A percentile compares a stretch with the other conserved stretches of the same genome.
Evolutionary conservation across 495 filamentous ascomycete genomes (phyloP).

Genomic region (Podospora conica): DNA sequence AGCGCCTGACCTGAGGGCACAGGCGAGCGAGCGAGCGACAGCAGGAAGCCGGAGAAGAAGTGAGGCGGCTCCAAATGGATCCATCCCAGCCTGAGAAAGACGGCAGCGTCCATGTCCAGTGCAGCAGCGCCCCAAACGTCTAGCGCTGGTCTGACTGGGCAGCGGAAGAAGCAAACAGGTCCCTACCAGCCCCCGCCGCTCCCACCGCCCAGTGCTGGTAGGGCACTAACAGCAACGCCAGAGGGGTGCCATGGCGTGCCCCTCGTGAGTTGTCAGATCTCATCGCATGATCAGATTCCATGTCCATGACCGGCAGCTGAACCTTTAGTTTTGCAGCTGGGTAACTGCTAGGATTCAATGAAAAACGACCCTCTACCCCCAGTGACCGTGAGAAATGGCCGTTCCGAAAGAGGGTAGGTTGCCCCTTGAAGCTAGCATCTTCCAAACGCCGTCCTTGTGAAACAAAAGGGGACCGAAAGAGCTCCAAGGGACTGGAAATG

Average conservation of each 20-base stretch:
- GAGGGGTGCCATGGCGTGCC: not conserved
- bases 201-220: not conserved
- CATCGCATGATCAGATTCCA: not conserved
- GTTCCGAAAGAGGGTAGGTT: too few relatives aligned
- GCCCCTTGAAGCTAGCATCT: too few relatives aligned
- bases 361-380: too few relatives aligned
- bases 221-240: not conserved
- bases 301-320: not conserved
- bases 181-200: not conserved
- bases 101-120: not conserved
- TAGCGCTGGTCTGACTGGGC: not conserved
- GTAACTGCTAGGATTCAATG: too few relatives aligned
- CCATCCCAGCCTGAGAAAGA: not conserved
- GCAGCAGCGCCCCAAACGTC: not conserved
- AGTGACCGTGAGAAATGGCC: too few relatives aligned
- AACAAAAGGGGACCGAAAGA: too few relatives aligned
- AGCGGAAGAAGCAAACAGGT: not conserved
- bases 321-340: too few relatives aligned
- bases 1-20: too few relatives aligned
- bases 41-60: not conserved
- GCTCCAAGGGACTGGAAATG: too few relatives aligned
- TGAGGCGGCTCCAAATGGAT: not conserved
- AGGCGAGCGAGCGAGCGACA: too few relatives aligned
- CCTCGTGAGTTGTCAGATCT: not conserved
- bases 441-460: too few relatives aligned